phyloP scores from a whole-genome alignment of 75 land plant species.

The Selaginella tamariscina region DNA sequence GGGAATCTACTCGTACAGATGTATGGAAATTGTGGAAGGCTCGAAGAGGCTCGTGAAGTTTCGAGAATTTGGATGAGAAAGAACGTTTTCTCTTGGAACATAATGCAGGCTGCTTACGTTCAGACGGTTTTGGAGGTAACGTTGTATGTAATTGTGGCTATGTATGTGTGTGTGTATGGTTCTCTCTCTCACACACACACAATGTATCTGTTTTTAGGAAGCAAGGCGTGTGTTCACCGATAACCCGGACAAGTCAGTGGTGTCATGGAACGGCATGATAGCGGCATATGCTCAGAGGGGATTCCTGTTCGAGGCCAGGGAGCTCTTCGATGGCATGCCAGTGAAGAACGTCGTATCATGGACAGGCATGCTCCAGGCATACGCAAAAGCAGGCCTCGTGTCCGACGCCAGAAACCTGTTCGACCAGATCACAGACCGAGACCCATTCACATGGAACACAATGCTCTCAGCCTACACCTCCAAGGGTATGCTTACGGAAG shows the following conservation, averaged over 20 bases:
- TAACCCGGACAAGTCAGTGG: not conserved
- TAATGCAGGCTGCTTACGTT: not conserved
- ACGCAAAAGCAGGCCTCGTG: not conserved
- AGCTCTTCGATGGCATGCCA: not conserved
- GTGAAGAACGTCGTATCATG: constrained; percentile 3
- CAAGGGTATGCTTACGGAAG: not conserved
- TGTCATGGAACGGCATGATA: constrained; percentile 6
- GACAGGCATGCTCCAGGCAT: not conserved
- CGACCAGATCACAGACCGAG: not conserved
- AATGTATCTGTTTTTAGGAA: too few species aligned
- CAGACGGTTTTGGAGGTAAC: not conserved
- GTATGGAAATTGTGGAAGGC: not conserved
- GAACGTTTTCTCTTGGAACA: not conserved
- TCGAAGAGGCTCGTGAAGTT: not conserved
- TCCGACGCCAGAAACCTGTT: not conserved
- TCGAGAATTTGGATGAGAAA: not conserved
- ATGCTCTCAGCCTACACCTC: not conserved
- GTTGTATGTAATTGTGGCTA: too few species aligned
- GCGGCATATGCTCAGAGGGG: constrained; percentile 1
- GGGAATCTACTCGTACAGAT: not conserved
- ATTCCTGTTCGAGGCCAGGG: not conserved
- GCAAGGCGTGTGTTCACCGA: not conserved
- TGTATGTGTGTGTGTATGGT: too few species aligned
- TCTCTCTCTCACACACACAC: too few species aligned
- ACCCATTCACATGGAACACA: not conserved